These are phyloP conservation scores for Mortierella antarctica DNA, from an alignment of 192 early-diverging fungal species.

Conservation along the genomic window DNA sequence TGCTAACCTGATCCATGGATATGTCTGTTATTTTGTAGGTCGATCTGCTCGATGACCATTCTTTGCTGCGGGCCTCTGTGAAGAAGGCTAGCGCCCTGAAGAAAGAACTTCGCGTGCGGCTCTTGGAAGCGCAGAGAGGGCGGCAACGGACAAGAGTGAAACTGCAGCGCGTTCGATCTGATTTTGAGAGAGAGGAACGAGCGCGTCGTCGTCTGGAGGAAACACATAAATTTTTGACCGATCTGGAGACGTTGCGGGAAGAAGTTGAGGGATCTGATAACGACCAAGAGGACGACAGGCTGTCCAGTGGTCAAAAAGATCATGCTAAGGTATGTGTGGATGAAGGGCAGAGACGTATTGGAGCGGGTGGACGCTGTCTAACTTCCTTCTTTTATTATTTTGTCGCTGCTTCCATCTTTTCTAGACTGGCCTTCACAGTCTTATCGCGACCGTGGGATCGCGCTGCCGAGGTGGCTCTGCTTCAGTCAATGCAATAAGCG, in stretches of 20 bases:
- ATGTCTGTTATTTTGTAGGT: constrained; percentile 11
- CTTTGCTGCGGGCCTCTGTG: constrained; percentile 27
- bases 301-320: background rate
- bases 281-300: constrained; percentile 6
- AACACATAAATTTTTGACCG: constrained; percentile 44
- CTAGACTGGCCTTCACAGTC: constrained; percentile 46
- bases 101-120: constrained; percentile 32
- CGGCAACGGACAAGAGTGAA: constrained; percentile 27
- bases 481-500: background rate
- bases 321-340: background rate
- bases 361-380: background rate
- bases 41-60: constrained; percentile 35
- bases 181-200: constrained; percentile 42
- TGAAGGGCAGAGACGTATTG: background rate
- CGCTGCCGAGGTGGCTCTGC: constrained; percentile 8
- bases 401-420: background rate
- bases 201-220: constrained; percentile 37
- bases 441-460: constrained; percentile 32
- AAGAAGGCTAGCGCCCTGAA: constrained; percentile 37
- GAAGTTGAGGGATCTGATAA: constrained; percentile 15
- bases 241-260: constrained; percentile 41
- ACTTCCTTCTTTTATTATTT: background rate
- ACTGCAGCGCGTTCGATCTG: constrained; percentile 17
- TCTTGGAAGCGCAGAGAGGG: constrained; percentile 31
- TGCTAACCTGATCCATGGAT: background rate